Conservation (phyloP, 2,329 filamentous ascomycete genomes). For the Alternaria tenuissima region DNA sequence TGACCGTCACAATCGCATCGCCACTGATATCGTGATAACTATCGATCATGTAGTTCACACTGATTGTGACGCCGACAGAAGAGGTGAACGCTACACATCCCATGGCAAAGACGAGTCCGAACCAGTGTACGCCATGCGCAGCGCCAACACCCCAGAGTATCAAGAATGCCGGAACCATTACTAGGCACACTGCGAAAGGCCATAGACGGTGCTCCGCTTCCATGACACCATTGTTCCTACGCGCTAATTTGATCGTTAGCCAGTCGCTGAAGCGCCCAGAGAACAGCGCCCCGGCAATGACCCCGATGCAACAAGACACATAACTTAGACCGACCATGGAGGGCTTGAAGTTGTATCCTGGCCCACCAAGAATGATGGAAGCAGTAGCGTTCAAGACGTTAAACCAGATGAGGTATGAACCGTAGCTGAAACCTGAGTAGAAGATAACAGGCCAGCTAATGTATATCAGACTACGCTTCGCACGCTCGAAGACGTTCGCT, state of each 20-base stretch:
- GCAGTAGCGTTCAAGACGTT: conserved; percentile 41
- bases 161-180: conserved; percentile 56
- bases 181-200: conserved; percentile 49
- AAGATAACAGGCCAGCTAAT: conserved; percentile 49
- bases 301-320: conserved; percentile 32
- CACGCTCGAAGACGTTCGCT: conserved; percentile 27
- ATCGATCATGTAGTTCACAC: conserved; percentile 59
- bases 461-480: conserved; percentile 35
- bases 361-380: conserved; percentile 33
- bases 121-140: conserved; percentile 59
- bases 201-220: conserved; percentile 54
- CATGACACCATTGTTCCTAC: conserved; percentile 50
- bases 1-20: conserved; percentile 61
- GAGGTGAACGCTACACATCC: conserved; percentile 41
- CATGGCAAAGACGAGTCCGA: conserved; percentile 60
- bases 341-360: conserved; percentile 33
- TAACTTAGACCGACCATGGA: conserved; percentile 36
- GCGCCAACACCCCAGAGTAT: conserved; percentile 63
- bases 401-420: conserved; percentile 39
- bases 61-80: conserved; percentile 53
- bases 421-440: conserved; percentile 37
- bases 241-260: conserved; percentile 42
- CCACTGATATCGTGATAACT: conserved; percentile 59
- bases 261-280: conserved; percentile 35
- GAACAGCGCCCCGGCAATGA: conserved; percentile 26